phyloP scores from a whole-genome alignment of 192 early-diverging fungal species.

The Entrophospora sp. region DNA sequence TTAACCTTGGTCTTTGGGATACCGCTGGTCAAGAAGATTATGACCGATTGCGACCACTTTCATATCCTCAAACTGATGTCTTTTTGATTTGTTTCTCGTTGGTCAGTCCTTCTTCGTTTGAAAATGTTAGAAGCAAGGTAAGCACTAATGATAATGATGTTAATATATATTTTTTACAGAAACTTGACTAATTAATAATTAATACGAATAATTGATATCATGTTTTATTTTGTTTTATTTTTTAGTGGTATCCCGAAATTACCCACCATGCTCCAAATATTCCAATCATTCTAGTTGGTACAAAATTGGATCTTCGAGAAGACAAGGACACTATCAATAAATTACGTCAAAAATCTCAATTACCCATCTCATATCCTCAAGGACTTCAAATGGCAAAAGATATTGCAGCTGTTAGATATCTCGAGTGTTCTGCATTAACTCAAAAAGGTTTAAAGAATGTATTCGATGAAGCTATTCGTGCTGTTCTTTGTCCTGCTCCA shows the following conservation, averaged over 20 bases:
- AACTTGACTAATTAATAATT: no score
- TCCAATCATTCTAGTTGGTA: conserved; percentile 89
- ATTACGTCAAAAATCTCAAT: conserved; percentile 73
- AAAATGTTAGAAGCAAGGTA: conserved; percentile 94
- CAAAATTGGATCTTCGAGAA: conserved; percentile 82
- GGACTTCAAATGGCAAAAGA: conserved; percentile 78
- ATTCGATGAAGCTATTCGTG: conserved; percentile 97
- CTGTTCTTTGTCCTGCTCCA: no score
- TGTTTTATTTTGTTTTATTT: no score
- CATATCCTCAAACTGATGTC: conserved; percentile 93
- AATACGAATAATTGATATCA: no score
- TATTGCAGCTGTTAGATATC: conserved; percentile 85
- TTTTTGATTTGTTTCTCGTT: conserved; percentile 96
- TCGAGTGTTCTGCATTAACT: conserved; percentile 87
- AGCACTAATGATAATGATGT: no score
- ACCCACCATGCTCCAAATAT: conserved; percentile 93
- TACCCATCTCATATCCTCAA: conserved; percentile 56
- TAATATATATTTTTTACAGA: no score
- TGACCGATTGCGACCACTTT: conserved; percentile 85
- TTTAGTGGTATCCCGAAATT: conserved; percentile 94
- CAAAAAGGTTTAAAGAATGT: conserved; percentile 95
- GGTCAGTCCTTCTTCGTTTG: conserved; percentile 81
- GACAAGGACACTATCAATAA: conserved; percentile 70
- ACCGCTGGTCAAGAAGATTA: conserved; percentile 97
- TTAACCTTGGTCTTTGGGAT: conserved; percentile 97